A percentile compares a stretch with the other conserved stretches of the same genome.
phyloP scores from a whole-genome alignment of 2,329 filamentous ascomycete species.

The Penicillium sp. region DNA sequence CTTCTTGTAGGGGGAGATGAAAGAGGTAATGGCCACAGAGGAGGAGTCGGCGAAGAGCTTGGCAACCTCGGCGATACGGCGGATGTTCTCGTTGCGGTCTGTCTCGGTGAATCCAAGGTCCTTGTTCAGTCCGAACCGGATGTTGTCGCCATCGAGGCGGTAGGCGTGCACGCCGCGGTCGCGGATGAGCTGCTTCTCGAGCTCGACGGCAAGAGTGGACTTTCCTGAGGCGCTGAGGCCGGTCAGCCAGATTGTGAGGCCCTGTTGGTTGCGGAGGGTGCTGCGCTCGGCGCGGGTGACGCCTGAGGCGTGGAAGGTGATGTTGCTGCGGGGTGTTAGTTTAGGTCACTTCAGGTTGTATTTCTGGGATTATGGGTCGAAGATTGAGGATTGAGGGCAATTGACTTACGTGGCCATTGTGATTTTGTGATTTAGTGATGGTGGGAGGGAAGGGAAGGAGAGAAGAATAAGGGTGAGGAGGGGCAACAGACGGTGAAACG shows the following conservation, averaged over 20 bases:
- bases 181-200: slow-evolving; percentile 87
- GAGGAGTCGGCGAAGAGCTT: slow-evolving; percentile 93
- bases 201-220: slow-evolving; percentile 92
- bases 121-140: slow-evolving; percentile 97
- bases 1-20: slow-evolving; percentile 91
- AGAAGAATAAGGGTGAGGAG: slow-evolving; percentile 11
- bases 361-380: not conserved
- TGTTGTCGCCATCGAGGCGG: slow-evolving; percentile 95
- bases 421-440: slow-evolving; percentile 9
- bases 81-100: slow-evolving; percentile 97
- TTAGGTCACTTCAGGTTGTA: not conserved
- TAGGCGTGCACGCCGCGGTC: slow-evolving; percentile 77
- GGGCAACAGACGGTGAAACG: slow-evolving; percentile 15
- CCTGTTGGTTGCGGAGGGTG: slow-evolving; percentile 70
- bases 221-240: slow-evolving; percentile 95
- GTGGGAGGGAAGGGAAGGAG: not conserved
- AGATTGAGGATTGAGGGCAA: not conserved
- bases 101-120: slow-evolving; percentile 91
- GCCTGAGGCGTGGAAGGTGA: slow-evolving; percentile 47
- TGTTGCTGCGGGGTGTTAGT: slow-evolving; percentile 37
- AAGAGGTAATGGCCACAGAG: slow-evolving; percentile 86
- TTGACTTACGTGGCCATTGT: slow-evolving; percentile 39
- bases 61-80: slow-evolving; percentile 92
- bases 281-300: slow-evolving; percentile 45
- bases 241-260: slow-evolving; percentile 97